Evolutionary conservation across 2,329 filamentous ascomycete species (phyloP).

Genomic region (Epichloe baconii): DNA sequence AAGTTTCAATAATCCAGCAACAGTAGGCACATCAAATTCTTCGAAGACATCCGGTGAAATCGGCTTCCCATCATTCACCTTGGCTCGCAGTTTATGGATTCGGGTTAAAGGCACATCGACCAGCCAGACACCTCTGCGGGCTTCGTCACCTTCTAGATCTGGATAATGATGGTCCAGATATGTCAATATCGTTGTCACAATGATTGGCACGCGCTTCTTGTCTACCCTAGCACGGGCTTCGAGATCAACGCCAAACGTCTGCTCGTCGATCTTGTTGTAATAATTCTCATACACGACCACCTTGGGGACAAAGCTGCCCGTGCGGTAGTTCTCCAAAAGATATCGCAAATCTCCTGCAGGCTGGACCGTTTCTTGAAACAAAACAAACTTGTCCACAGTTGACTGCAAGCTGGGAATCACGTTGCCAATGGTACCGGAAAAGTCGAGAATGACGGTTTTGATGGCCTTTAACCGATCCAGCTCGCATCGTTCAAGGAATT

Average conservation of each 20-base stretch:
- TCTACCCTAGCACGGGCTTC: conserved; percentile 87
- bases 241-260: conserved; percentile 96
- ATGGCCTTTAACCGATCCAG: conserved; percentile 92
- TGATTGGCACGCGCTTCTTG: conserved; percentile 83
- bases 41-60: conserved; percentile 65
- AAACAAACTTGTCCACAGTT: conserved; percentile 95
- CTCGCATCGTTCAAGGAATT: conserved; percentile 95
- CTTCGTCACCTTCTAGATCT: conserved; percentile 91
- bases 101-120: conserved; percentile 77
- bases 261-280: conserved; percentile 94
- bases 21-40: conserved; percentile 85
- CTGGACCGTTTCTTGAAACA: conserved; percentile 98
- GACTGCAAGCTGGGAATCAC: conserved; percentile 94
- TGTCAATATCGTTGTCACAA: conserved; percentile 85
- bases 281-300: conserved; percentile 97
- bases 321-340: conserved; percentile 91
- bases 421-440: conserved; percentile 93
- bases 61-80: conserved; percentile 76
- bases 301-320: conserved; percentile 79
- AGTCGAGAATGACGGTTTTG: conserved; percentile 95
- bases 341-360: conserved; percentile 82
- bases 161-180: conserved; percentile 96
- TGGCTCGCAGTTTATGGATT: conserved; percentile 70
- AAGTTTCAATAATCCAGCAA: conserved; percentile 83
- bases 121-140: conserved; percentile 84